Evolutionary conservation across 1,284 basidiomycete species (phyloP).

Genomic region (Malassezia japonica): DNA sequence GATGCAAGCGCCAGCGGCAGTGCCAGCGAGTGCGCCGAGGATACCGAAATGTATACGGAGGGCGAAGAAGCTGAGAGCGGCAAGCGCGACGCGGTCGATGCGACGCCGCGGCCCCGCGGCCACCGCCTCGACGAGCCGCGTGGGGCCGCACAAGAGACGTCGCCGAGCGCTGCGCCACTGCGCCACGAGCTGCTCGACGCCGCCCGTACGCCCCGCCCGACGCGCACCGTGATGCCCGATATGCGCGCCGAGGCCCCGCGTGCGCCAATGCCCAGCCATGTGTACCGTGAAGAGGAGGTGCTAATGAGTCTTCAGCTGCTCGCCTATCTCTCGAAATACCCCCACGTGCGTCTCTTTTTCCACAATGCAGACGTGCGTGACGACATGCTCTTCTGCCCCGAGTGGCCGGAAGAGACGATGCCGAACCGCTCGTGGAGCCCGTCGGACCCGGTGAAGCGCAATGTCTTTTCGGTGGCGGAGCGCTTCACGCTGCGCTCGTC

Average conservation of each 20-base stretch:
- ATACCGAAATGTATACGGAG: constrained; percentile 39
- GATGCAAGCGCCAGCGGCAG: constrained; percentile 26
- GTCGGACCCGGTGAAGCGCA: constrained; percentile 45
- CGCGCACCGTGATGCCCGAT: background rate
- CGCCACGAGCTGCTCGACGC: background rate
- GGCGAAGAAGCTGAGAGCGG: constrained; percentile 14
- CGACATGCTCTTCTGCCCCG: constrained; percentile 26
- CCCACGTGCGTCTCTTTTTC: constrained; percentile 92
- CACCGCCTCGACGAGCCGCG: background rate
- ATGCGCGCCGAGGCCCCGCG: background rate
- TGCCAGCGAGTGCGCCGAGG: constrained; percentile 39
- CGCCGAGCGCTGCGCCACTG: constrained; percentile 1
- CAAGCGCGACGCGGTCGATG: constrained; percentile 13
- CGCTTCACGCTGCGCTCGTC: constrained; percentile 87
- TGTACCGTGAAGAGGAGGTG: constrained; percentile 87
- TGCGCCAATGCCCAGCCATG: background rate
- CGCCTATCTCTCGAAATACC: constrained; percentile 94
- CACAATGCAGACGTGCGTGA: constrained; percentile 53
- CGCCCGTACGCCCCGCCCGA: background rate
- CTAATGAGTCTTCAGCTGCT: constrained; percentile 80
- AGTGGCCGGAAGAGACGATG: constrained; percentile 24
- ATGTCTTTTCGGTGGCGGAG: constrained; percentile 84
- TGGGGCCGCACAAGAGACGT: background rate
- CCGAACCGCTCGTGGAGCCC: constrained; percentile 38
- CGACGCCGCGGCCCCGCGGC: background rate